Evolutionary conservation across 352 stramenopile genomes (phyloP).

Genomic region (Globisporangium heterothallicum): DNA sequence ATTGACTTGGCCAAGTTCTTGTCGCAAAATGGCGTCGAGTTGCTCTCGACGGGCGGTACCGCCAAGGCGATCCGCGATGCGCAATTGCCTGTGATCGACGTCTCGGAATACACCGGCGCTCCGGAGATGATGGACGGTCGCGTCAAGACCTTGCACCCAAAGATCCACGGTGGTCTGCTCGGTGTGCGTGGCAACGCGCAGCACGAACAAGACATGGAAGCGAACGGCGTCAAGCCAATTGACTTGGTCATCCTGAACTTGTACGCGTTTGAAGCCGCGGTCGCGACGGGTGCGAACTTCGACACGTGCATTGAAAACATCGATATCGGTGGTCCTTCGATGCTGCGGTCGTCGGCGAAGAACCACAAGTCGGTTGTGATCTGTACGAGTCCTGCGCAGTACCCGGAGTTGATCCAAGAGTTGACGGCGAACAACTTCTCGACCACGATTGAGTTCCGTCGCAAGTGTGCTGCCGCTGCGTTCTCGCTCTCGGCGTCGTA

Average conservation of each 20-base stretch:
- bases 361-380: slow-evolving; percentile 99
- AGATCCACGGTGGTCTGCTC: slow-evolving; percentile 98
- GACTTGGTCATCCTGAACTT: slow-evolving; percentile 99
- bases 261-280: slow-evolving; percentile 98
- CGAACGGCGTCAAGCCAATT: slow-evolving; percentile 96
- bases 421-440: slow-evolving; percentile 90
- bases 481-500: slow-evolving; percentile 89
- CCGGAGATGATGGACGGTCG: slow-evolving; percentile 99
- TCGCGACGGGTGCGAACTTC: slow-evolving; percentile 90
- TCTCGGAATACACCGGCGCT: slow-evolving; percentile 96
- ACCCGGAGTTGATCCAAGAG: slow-evolving; percentile 91
- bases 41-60: slow-evolving; percentile 98
- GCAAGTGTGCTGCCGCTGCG: slow-evolving; percentile 73
- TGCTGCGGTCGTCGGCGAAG: slow-evolving; percentile 99
- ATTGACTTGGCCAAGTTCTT: slow-evolving; percentile 96
- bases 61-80: slow-evolving; percentile 95
- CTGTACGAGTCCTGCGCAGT: slow-evolving; percentile 95
- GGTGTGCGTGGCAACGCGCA: slow-evolving; percentile 95
- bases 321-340: slow-evolving; percentile 99
- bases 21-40: slow-evolving; percentile 89
- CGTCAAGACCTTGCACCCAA: slow-evolving; percentile 99
- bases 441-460: slow-evolving; percentile 88
- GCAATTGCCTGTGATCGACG: slow-evolving; percentile 93
- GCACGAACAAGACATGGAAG: slow-evolving; percentile 96
- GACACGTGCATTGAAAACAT: slow-evolving; percentile 99